These are phyloP conservation scores for Phialophora chinensis DNA, from an alignment of 2,329 filamentous ascomycete genomes.

Conservation along the genomic window DNA sequence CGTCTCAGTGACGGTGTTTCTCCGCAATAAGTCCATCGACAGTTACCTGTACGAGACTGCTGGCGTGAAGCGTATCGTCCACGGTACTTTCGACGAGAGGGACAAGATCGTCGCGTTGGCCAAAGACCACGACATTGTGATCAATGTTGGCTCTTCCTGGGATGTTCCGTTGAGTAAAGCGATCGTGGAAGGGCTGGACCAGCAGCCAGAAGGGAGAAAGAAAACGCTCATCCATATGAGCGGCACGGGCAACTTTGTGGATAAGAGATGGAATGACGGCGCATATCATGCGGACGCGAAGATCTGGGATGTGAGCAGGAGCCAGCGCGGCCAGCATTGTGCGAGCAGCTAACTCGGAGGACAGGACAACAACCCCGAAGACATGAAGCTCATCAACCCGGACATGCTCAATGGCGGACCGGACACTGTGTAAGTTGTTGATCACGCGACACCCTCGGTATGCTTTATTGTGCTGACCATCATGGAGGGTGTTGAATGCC, in stretches of 20 bases:
- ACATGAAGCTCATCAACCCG: conserved; percentile 29
- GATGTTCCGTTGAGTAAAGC: conserved; percentile 24
- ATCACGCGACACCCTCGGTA: not conserved
- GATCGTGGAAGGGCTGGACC: conserved; percentile 24
- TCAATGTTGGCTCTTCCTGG: conserved; percentile 28
- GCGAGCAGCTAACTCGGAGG: not conserved
- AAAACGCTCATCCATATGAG: conserved; percentile 27
- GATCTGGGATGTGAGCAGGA: conserved; percentile 18
- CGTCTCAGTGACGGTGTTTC: conserved; percentile 24
- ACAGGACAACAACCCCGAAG: conserved; percentile 23
- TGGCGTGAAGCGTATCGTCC: conserved; percentile 21
- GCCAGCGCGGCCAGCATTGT: not conserved
- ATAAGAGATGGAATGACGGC: conserved; percentile 25
- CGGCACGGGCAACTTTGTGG: conserved; percentile 22
- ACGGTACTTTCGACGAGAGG: conserved; percentile 29
- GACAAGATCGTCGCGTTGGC: conserved; percentile 23
- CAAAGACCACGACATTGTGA: conserved; percentile 23
- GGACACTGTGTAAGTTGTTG: conserved; percentile 26
- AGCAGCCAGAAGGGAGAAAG: conserved; percentile 26
- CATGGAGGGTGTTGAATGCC: conserved; percentile 21
- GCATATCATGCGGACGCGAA: conserved; percentile 15
- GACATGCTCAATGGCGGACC: conserved; percentile 28
- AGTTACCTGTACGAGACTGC: conserved; percentile 26
- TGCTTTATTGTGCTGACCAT: not conserved
- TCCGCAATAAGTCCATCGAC: conserved; percentile 21